Base-by-base conservation (phyloP, 257 asterid species). In the Fraxinus cuspidata region DNA sequence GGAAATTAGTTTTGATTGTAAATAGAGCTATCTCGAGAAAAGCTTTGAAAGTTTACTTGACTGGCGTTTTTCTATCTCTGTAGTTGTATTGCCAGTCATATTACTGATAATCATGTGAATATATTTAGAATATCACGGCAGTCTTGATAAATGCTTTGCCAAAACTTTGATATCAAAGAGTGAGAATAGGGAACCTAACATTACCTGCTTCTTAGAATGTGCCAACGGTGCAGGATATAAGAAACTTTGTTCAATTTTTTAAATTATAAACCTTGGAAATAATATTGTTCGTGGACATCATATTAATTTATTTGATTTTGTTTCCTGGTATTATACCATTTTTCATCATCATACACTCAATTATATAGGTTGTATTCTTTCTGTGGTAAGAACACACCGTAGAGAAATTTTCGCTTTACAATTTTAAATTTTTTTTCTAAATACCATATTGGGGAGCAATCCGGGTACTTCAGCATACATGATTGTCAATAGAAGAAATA, bases 241-340 rank as follows among this genome's bases (percentile, higher is more conserved):
- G 19, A 15, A 47, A 47, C 19, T 47, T 3, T 47, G 19, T 47
- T 47, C 53, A 47, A 3, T 9, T 3, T 47, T 13, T 13, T 3
- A 3, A 47, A 47, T 13, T 13, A 47, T 47, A 47, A 47, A 47
- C n/a, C 49, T 40, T 40, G 0, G 16, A 40, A 40, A 40, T 40
- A 2, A 47, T 47, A 13, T 47, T 47, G 53, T 15, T 15, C 1
- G 10, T 37, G 72, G 28, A 35, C 72, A 38, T 28, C 35, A 70
- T 38, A 60, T 56, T 42, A 44, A 42, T 73, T 5, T 73, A 7
- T 28, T 23, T 71, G 31, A 72, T 72, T 56, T 44, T 65, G 40
- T 73, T n/a, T 74, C 27, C 53, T 47, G 19, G 53, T 47, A 47
- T 15, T 47, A 15, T 47, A 47, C n/a, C 7, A 47, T 13, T 47